Conservation (phyloP, 2,329 filamentous ascomycete species). For the Cladosporium sp. region DNA sequence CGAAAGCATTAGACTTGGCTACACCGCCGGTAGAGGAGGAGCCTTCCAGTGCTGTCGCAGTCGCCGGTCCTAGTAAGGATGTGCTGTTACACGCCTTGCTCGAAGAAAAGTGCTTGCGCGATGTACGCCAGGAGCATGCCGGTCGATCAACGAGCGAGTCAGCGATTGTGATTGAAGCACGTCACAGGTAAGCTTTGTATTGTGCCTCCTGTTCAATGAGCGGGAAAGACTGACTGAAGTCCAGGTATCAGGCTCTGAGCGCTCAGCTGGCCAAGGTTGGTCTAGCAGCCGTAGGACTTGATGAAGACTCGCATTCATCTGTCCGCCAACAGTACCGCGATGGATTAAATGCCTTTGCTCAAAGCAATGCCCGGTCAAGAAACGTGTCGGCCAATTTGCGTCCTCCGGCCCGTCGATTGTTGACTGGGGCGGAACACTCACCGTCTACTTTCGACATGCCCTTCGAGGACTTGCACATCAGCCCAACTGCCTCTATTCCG, state of each 20-base stretch:
- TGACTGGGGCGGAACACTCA: not conserved
- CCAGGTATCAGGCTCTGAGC: conserved; percentile 34
- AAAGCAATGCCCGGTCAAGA: not conserved
- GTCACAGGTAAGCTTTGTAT: not conserved
- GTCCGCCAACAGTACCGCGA: conserved; percentile 33
- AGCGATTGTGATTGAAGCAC: conserved; percentile 3
- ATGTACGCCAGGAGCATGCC: conserved; percentile 31
- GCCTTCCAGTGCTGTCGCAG: not conserved
- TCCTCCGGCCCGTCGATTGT: not conserved
- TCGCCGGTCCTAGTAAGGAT: conserved; percentile 22
- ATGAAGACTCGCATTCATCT: conserved; percentile 29
- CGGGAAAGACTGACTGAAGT: conserved; percentile 15
- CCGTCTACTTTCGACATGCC: not conserved
- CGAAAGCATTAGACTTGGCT: not conserved
- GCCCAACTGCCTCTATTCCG: not conserved
- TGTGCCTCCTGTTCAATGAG: conserved; percentile 5
- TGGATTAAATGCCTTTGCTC: conserved; percentile 28
- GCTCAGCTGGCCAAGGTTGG: conserved; percentile 31
- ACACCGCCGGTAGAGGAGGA: conserved; percentile 2
- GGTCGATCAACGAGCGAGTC: conserved; percentile 1
- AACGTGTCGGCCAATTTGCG: not conserved
- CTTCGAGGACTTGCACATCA: not conserved
- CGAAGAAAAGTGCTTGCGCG: conserved; percentile 37
- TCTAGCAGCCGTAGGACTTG: conserved; percentile 33
- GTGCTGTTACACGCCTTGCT: conserved; percentile 40